These are phyloP conservation scores for Pseudogymnoascus sp. DNA, from an alignment of 2,329 filamentous ascomycete species.

Conservation along the genomic window DNA sequence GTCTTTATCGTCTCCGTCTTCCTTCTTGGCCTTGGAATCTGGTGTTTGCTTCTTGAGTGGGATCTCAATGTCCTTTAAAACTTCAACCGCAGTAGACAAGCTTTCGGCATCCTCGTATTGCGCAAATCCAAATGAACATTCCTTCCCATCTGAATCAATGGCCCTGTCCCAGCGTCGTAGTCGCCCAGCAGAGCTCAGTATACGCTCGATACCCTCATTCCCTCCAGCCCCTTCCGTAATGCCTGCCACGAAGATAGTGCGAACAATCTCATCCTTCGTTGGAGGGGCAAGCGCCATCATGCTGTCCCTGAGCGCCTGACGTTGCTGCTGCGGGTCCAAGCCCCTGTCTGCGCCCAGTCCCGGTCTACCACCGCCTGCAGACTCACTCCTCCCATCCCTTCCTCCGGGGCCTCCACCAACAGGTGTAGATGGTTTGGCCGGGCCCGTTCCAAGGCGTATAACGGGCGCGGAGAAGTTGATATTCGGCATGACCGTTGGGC, in stretches of 20 bases:
- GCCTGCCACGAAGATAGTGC: conserved; percentile 83
- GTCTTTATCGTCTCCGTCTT: conserved; percentile 33
- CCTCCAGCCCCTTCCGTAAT: conserved; percentile 73
- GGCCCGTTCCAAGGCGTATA: conserved; percentile 80
- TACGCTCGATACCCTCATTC: conserved; percentile 71
- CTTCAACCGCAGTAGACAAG: conserved; percentile 74
- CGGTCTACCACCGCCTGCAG: conserved; percentile 31
- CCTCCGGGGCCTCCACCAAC: conserved; percentile 33
- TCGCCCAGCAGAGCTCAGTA: conserved; percentile 70
- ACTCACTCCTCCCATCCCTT: conserved; percentile 40
- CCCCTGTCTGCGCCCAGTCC: conserved; percentile 37
- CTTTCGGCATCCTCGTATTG: conserved; percentile 91
- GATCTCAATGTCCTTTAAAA: conserved; percentile 75
- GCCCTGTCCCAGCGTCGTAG: conserved; percentile 81
- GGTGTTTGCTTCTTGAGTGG: conserved; percentile 68
- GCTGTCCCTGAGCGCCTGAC: conserved; percentile 60
- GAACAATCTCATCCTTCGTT: conserved; percentile 81
- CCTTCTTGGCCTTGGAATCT: conserved; percentile 36
- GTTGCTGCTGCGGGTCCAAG: conserved; percentile 62
- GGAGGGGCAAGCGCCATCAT: conserved; percentile 72
- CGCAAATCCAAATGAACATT: conserved; percentile 86
- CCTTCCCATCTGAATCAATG: conserved; percentile 68
- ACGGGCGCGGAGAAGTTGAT: conserved; percentile 98
- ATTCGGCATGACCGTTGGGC: conserved; percentile 86
- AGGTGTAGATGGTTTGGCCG: conserved; percentile 50